phyloP scores from a whole-genome alignment of 345 rosid genomes.

The Camelina laxa region DNA sequence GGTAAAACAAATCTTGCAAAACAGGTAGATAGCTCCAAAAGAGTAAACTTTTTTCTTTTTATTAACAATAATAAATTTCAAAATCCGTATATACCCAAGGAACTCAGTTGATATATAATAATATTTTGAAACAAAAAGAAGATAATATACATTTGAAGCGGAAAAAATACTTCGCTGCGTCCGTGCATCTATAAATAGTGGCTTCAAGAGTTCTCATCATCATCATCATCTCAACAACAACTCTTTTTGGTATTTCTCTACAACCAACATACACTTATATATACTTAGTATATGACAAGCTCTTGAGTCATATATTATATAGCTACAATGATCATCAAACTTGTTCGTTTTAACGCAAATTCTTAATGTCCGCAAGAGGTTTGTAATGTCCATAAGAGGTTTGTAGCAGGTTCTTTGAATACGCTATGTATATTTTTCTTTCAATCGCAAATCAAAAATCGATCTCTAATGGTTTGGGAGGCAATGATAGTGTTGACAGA shows the following conservation, averaged over 20 bases:
- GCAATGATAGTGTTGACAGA: conserved; percentile 70
- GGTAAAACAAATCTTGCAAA: conserved; percentile 8
- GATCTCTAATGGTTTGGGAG: conserved; percentile 14
- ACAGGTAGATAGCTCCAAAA: conserved; percentile 9
- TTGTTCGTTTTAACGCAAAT: background rate
- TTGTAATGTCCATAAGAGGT: background rate
- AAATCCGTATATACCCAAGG: conserved; percentile 21
- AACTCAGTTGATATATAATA: conserved; percentile 10
- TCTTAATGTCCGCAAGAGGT: background rate
- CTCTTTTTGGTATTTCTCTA: conserved; percentile 3
- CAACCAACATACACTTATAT: background rate
- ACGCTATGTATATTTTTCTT: background rate
- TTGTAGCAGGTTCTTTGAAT: background rate
- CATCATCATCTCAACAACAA: conserved; percentile 37
- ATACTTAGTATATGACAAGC: background rate
- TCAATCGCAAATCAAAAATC: background rate
- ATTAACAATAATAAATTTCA: background rate
- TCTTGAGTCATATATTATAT: background rate
- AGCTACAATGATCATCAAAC: conserved; percentile 7
- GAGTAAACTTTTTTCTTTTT: background rate
- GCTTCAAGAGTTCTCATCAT: conserved; percentile 30
- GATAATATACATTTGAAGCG: background rate
- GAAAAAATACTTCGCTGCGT: background rate
- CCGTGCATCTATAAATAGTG: conserved; percentile 37
- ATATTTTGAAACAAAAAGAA: conserved; percentile 32